phyloP scores from a whole-genome alignment of 2,329 filamentous ascomycete genomes.

The Phialemonium atrogriseum region DNA sequence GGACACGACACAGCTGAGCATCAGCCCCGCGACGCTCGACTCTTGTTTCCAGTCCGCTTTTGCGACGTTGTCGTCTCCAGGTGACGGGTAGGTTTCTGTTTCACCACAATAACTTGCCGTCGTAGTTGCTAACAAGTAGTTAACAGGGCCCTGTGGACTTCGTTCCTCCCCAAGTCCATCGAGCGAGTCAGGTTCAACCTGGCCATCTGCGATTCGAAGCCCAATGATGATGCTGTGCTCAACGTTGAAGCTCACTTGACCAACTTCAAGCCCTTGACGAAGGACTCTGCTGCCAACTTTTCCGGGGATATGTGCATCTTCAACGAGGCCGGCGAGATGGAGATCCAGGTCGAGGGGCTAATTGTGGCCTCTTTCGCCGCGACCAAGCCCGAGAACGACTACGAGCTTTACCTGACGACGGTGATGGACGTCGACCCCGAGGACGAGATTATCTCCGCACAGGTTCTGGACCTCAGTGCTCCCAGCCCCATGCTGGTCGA shows the following conservation, averaged over 20 bases:
- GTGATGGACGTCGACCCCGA: constrained; percentile 30
- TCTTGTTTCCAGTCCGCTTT: constrained; percentile 33
- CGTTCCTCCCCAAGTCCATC: constrained; percentile 29
- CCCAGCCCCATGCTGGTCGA: constrained; percentile 20
- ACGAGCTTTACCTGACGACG: constrained; percentile 26
- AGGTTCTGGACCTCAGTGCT: not conserved
- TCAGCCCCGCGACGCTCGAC: constrained; percentile 33
- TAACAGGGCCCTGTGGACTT: constrained; percentile 30
- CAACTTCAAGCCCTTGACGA: constrained; percentile 13
- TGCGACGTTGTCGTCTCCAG: constrained; percentile 29
- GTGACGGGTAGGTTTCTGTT: constrained; percentile 23
- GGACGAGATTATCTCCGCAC: constrained; percentile 22
- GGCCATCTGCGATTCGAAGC: constrained; percentile 13
- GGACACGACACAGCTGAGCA: constrained; percentile 25
- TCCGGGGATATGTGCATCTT: constrained; percentile 27
- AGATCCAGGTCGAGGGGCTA: constrained; percentile 24
- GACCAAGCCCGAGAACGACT: constrained; percentile 20
- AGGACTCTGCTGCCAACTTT: constrained; percentile 18
- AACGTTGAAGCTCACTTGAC: constrained; percentile 24
- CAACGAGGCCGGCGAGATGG: constrained; percentile 20
- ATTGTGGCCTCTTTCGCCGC: constrained; percentile 22
- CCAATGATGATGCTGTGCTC: constrained; percentile 9
- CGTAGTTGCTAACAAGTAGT: not conserved
- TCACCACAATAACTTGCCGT: not conserved
- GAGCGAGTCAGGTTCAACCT: constrained; percentile 27